Evolutionary conservation across 2,329 filamentous ascomycete genomes (phyloP), one percentile per base, ranked within the genome.

Genomic region (Endoconidiophora polonica): DNA sequence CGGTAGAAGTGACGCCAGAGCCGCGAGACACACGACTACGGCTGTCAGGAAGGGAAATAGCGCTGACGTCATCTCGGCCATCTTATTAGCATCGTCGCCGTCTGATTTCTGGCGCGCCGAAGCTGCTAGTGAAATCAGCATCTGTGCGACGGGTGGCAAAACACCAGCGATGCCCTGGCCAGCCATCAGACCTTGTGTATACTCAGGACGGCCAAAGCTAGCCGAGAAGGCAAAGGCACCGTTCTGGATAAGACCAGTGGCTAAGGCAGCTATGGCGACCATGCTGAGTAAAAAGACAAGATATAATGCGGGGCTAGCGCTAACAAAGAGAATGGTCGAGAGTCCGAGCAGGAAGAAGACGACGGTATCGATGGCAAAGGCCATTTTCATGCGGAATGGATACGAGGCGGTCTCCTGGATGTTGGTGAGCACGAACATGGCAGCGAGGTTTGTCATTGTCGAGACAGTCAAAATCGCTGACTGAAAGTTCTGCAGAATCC

Each of bases 181-280:
- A 2, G 82, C 80, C 88, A 98, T 96, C 63, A 96, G 87, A 22
- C 83, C 90, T 65, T 96, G 90, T 50, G 86, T 94, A 63, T 96
- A 98, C 63, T 91, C 85, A 18, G 82, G 77, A 47, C 84, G 72
- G 36, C 81, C 86, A 59, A 94, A 96, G 48, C 85, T 81, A 3
- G 84, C 78, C 2, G 86, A 87, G 61, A 88, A 96, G 2, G 91
- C 86, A 62, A 95, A 94, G 9, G 91, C 78, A 16, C 91, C 91
- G 63, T 96, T 96, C 65, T 96, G 91, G 57, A 88, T 83, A 46
- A 95, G 70, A 0, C 84, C 88, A 0, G 87, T 83, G 0, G 86
- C 87, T 60, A 83, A 71, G 56, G 86, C 85, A 0, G 87, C 77
- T n/a, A 70, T 67, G 54, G 83, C 80, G 3, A 95, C 87, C 73